These are phyloP conservation scores for Scolecobasidium constrictum DNA, from an alignment of 2,329 filamentous ascomycete genomes.

Conservation along the genomic window DNA sequence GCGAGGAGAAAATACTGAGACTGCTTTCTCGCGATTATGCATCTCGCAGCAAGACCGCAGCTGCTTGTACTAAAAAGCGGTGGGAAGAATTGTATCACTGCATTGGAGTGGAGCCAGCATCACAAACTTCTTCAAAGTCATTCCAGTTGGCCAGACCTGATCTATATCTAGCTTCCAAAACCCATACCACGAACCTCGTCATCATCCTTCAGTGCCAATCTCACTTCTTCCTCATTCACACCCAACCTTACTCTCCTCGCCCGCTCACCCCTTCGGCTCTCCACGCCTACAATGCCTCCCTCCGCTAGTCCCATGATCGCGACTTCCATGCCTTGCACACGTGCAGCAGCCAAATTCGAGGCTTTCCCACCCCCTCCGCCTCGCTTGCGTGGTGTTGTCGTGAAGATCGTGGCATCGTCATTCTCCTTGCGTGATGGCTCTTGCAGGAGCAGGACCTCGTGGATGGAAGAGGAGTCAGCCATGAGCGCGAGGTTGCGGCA, in stretches of 20 bases:
- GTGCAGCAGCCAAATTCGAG: slow-evolving; percentile 27
- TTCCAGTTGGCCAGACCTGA: too few species aligned
- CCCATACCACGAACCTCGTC: slow-evolving; percentile 73
- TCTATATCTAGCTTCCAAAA: too few species aligned
- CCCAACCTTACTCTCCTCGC: slow-evolving; percentile 79
- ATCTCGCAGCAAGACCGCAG: too few species aligned
- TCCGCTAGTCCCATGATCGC: slow-evolving; percentile 78
- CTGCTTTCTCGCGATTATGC: too few species aligned
- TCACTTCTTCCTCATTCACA: slow-evolving; percentile 84
- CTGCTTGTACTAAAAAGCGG: too few species aligned
- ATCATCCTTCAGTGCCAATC: slow-evolving; percentile 79
- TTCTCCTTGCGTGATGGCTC: slow-evolving; percentile 18
- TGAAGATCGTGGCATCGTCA: slow-evolving; percentile 20
- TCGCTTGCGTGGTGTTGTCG: slow-evolving; percentile 19
- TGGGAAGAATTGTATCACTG: too few species aligned
- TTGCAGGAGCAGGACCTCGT: slow-evolving; percentile 44
- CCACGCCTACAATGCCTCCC: slow-evolving; percentile 77
- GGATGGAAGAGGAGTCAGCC: slow-evolving; percentile 48
- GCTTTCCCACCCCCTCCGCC: slow-evolving; percentile 20
- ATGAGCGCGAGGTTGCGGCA: slow-evolving; percentile 57
- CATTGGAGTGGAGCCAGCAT: too few species aligned
- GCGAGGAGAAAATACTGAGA: slow-evolving; percentile 58
- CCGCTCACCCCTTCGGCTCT: slow-evolving; percentile 66
- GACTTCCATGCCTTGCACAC: slow-evolving; percentile 51
- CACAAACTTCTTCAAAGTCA: too few species aligned